Evolutionary conservation across 805 yeast species (phyloP).

Genomic region (Wickerhamomyces xylosicus): DNA sequence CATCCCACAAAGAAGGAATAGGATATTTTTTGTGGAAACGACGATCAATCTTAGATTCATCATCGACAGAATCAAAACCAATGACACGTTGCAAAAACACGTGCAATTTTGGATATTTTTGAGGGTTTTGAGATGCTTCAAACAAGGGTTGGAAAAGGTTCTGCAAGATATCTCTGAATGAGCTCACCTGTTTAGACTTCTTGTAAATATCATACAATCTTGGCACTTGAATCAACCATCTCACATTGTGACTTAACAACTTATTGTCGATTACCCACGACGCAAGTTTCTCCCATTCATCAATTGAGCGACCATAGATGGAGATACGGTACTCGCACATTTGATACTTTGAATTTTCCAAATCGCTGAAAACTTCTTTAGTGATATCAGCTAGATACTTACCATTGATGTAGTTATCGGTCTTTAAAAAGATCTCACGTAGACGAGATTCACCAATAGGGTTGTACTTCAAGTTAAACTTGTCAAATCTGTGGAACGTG

Average conservation of each 20-base stretch:
- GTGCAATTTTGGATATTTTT: constrained; percentile 81
- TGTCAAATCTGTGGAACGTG: constrained; percentile 95
- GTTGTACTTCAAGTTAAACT: constrained; percentile 92
- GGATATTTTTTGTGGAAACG: constrained; percentile 78
- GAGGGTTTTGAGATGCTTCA: constrained; percentile 81
- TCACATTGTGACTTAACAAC: constrained; percentile 82
- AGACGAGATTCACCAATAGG: constrained; percentile 97
- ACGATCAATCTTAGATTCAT: constrained; percentile 87
- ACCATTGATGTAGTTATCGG: constrained; percentile 89
- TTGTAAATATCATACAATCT: constrained; percentile 86
- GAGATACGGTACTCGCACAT: constrained; percentile 96
- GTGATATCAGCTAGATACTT: constrained; percentile 88
- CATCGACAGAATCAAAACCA: constrained; percentile 98
- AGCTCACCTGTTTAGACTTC: constrained; percentile 55
- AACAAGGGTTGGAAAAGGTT: constrained; percentile 83
- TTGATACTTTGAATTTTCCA: constrained; percentile 92
- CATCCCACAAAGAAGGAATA: constrained; percentile 74
- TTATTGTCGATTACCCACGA: constrained; percentile 93
- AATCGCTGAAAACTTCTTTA: constrained; percentile 85
- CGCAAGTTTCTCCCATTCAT: constrained; percentile 95
- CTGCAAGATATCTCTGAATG: constrained; percentile 65
- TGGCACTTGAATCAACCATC: constrained; percentile 96
- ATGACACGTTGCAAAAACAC: constrained; percentile 87
- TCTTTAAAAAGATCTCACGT: constrained; percentile 91
- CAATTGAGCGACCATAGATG: constrained; percentile 77